Evolutionary conservation across 129 eudicot species (phyloP).

Genomic region (Erigeron canadensis): DNA sequence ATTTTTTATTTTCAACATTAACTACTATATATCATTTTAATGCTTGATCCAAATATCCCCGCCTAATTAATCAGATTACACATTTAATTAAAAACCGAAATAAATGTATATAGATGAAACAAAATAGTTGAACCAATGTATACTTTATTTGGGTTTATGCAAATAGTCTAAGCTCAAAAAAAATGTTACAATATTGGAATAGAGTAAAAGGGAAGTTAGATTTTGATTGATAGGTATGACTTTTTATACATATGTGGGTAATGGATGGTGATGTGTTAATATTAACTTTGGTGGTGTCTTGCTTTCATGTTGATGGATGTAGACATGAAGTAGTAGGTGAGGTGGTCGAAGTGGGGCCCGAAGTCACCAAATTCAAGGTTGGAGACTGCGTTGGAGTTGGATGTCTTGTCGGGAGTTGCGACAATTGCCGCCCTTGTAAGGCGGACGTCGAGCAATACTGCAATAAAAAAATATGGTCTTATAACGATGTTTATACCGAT

Average conservation of each 20-base stretch:
- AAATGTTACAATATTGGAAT: no score
- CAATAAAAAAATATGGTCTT: constrained; percentile 90
- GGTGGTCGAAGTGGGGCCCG: constrained; percentile 87
- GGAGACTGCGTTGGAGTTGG: constrained; percentile 96
- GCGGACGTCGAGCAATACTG: constrained; percentile 87
- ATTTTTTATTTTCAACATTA: no score
- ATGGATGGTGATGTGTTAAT: not conserved
- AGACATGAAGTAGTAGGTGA: constrained; percentile 99
- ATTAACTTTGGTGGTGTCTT: constrained; percentile 1
- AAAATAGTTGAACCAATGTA: no score
- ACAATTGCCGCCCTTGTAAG: constrained; percentile 61
- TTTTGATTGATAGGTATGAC: not conserved
- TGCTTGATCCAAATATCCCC: no score
- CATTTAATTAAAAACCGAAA: no score
- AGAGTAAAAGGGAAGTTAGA: no score
- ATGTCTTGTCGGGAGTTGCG: constrained; percentile 71
- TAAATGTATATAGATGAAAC: no score
- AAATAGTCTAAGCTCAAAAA: no score
- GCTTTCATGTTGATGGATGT: constrained; percentile 7
- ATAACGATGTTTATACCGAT: constrained; percentile 89
- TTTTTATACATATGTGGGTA: not conserved
- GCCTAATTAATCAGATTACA: no score
- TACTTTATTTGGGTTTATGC: no score
- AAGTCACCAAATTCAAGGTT: constrained; percentile 59
- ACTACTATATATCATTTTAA: no score